Evolutionary conservation across 495 filamentous ascomycete species (phyloP).

Genomic region (Penicillium waksmanii): DNA sequence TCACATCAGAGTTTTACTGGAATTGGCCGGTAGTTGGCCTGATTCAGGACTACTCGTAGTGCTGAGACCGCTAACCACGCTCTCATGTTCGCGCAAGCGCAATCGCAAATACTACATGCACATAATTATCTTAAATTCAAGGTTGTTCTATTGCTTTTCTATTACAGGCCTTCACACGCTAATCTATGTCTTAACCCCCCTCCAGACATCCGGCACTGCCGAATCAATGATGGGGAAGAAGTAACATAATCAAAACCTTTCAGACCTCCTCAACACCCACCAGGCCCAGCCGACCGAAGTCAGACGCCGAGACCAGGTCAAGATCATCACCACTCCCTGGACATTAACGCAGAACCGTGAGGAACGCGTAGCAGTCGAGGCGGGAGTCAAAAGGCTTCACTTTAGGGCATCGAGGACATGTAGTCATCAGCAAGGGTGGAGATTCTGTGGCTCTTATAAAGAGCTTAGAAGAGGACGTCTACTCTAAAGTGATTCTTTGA

Average conservation of each 20-base stretch:
- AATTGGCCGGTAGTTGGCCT: no score
- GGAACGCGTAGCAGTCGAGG: conserved; percentile 45
- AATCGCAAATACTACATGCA: no score
- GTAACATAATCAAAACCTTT: conserved; percentile 50
- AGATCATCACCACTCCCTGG: conserved; percentile 76
- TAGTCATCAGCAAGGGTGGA: conserved; percentile 75
- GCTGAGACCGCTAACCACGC: no score
- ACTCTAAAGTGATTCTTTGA: conserved; percentile 94
- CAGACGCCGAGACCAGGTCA: conserved; percentile 60
- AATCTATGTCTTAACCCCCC: no score
- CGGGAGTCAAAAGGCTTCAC: conserved; percentile 68
- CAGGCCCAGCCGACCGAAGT: conserved; percentile 66
- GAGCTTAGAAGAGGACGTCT: conserved; percentile 77
- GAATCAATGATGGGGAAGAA: no score
- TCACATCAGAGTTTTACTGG: no score
- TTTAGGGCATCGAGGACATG: conserved; percentile 71
- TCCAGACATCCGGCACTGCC: no score
- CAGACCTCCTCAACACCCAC: conserved; percentile 74
- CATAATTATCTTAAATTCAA: no score
- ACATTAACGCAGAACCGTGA: conserved; percentile 43
- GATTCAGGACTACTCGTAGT: no score
- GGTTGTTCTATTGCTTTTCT: no score
- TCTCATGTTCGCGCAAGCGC: no score
- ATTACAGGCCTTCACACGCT: no score
- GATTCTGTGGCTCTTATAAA: conserved; percentile 78